Base-by-base conservation (phyloP, 2,329 filamentous ascomycete species). In the Fusarium scirpi region DNA sequence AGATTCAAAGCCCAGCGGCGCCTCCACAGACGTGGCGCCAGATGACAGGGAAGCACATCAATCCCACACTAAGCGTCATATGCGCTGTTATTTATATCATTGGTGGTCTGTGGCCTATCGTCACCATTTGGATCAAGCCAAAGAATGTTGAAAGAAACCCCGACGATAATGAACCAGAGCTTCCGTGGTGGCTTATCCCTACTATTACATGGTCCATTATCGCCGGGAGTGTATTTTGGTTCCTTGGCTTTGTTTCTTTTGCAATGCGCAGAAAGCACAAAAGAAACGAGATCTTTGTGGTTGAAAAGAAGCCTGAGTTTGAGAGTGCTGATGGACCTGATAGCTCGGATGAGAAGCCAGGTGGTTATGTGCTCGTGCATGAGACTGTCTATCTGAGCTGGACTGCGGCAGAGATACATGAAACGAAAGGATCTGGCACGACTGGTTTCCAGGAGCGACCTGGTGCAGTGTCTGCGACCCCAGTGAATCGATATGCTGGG, bases 321-420 rank as follows among this genome's bases (percentile, higher is more conserved):
- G 79, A 80, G 62, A 65, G 60, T 25, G 77, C 75, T 6, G 65
- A 73, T 25, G 67, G 62, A 18, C 48, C 52, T 13, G 63, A 63
- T 5, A 47, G 60, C 10, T 54, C 56, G 5, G 69, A 53, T 22
- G 72, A 70, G 13, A 73, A 70, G 32, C 65, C 62, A 2, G 63
- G 62, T 10, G 78, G 78, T 1, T 74, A 80, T 29, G 74, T 80
- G 5, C 74, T 80, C 27, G 73, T 79, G 10, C 79, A 80, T n/a
- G 79, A 80, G 69, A 80, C 78, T 8, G 78, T 80, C 0, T 80
- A 78, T 52, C 58, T 80, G 16, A 77, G 76, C 47, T 80, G 78
- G 78, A 76, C 77, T 18, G 78, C 76, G 1, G 74, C 63, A 18
- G 78, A 80, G 52, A 74, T 75, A 15, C 65, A 74, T 24, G 67